phyloP scores from a whole-genome alignment of 2,329 filamentous ascomycete species.

The Dendryphion nanum region DNA sequence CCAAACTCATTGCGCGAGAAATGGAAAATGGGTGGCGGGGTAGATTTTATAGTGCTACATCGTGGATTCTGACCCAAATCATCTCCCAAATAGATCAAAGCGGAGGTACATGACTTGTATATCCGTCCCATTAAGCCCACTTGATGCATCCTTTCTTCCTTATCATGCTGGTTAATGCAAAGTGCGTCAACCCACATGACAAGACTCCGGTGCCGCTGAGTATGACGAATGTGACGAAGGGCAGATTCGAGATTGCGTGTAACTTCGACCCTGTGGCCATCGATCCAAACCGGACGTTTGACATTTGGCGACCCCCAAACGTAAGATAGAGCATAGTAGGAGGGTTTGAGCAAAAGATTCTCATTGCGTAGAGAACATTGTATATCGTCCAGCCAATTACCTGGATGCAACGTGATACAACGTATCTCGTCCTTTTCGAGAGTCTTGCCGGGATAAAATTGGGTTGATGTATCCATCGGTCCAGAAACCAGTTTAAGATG shows the following conservation, averaged over 20 bases:
- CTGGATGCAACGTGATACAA: constrained; percentile 2
- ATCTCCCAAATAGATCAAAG: constrained; percentile 12
- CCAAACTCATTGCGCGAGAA: no score
- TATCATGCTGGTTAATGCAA: constrained; percentile 16
- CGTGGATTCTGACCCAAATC: neutral
- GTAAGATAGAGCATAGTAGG: constrained; percentile 15
- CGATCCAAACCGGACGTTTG: neutral
- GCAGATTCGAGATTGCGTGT: constrained; percentile 10
- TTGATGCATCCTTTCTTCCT: constrained; percentile 10
- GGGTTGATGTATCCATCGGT: no score
- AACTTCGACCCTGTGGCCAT: constrained; percentile 1
- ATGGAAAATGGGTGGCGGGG: neutral
- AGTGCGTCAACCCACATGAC: constrained; percentile 14
- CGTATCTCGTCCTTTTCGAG: constrained; percentile 6
- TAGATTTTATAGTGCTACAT: neutral
- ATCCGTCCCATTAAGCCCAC: constrained; percentile 12
- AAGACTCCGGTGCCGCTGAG: neutral
- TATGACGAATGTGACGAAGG: constrained; percentile 7
- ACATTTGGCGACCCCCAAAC: constrained; percentile 10
- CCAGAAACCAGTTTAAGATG: no score
- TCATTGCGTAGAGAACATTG: constrained; percentile 1
- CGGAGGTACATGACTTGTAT: constrained; percentile 7
- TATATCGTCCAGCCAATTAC: constrained; percentile 2
- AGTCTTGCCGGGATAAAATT: no score
- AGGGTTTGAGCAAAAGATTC: neutral